A percentile compares a stretch with the other conserved stretches of the same genome.
Conservation (phyloP, 331 rosid genomes). For the Pyracantha coccinea region DNA sequence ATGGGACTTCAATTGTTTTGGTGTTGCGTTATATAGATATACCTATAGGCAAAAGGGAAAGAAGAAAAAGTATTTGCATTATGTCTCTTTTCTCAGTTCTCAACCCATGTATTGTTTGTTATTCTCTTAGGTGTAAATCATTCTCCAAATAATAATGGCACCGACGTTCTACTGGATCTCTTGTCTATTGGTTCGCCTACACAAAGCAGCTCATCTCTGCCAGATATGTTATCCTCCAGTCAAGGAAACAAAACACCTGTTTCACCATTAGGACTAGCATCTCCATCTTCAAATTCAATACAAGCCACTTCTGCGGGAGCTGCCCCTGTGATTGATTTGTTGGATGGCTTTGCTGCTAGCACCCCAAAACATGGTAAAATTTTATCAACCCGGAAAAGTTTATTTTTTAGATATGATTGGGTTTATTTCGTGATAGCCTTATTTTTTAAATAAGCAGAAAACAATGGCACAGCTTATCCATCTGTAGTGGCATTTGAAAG, state of each 20-base stretch:
- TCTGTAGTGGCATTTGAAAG: slow-evolving; percentile 84
- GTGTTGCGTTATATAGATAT: neutral
- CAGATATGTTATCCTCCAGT: slow-evolving; percentile 44
- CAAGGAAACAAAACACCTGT: slow-evolving; percentile 41
- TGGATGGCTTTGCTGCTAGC: slow-evolving; percentile 56
- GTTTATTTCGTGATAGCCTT: slow-evolving; percentile 25
- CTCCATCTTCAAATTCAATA: slow-evolving; percentile 48
- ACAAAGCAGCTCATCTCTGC: slow-evolving; percentile 38
- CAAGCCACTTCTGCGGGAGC: slow-evolving; percentile 39
- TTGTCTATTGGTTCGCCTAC: slow-evolving; percentile 72
- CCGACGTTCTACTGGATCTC: slow-evolving; percentile 74
- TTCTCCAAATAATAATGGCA: slow-evolving; percentile 58
- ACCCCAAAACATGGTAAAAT: slow-evolving; percentile 42
- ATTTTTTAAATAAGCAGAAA: slow-evolving; percentile 40
- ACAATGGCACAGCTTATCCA: slow-evolving; percentile 72
- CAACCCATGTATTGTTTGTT: slow-evolving; percentile 5
- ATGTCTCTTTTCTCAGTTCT: slow-evolving; percentile 9
- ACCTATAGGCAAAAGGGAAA: neutral
- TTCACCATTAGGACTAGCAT: slow-evolving; percentile 56
- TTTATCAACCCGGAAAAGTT: slow-evolving; percentile 6
- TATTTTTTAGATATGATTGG: slow-evolving; percentile 12
- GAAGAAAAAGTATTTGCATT: neutral
- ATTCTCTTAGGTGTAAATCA: slow-evolving; percentile 44
- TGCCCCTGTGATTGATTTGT: slow-evolving; percentile 65
- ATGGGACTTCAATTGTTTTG: neutral